These are phyloP conservation scores for Pistacia atlantica DNA, from an alignment of 345 rosid species.

Conservation along the genomic window DNA sequence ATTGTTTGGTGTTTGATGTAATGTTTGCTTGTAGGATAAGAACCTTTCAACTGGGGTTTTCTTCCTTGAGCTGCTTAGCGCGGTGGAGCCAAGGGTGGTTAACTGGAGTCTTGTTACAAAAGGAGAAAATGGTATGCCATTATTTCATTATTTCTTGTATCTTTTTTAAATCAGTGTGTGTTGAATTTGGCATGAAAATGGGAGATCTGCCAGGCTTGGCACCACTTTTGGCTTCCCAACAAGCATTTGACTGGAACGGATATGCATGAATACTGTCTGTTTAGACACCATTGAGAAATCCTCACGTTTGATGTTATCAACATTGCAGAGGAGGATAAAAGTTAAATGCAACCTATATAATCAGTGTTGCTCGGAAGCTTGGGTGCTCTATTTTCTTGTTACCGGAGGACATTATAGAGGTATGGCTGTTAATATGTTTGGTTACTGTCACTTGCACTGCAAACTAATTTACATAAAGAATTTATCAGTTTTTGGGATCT, in stretches of 20 bases:
- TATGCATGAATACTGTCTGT: background rate
- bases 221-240: conserved; percentile 5
- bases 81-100: conserved; percentile 94
- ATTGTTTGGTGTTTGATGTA: conserved; percentile 16
- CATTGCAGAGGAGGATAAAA: conserved; percentile 91
- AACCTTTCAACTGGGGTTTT: conserved; percentile 73
- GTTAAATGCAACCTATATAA: conserved; percentile 89
- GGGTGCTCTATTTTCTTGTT: conserved; percentile 98
- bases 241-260: background rate
- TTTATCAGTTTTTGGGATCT: background rate
- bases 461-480: background rate
- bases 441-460: background rate
- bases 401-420: conserved; percentile 98
- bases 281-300: background rate
- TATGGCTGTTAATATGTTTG: conserved; percentile 13
- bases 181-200: background rate
- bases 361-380: conserved; percentile 96
- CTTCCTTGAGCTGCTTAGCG: conserved; percentile 88
- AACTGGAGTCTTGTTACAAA: conserved; percentile 86
- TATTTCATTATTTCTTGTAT: background rate
- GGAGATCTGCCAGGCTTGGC: background rate
- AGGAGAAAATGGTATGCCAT: conserved; percentile 71
- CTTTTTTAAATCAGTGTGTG: background rate
- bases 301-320: conserved; percentile 17
- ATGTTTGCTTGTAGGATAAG: conserved; percentile 59